Evolutionary conservation across 768 basidiomycete species (phyloP).

Genomic region (Agrocybe praecox): DNA sequence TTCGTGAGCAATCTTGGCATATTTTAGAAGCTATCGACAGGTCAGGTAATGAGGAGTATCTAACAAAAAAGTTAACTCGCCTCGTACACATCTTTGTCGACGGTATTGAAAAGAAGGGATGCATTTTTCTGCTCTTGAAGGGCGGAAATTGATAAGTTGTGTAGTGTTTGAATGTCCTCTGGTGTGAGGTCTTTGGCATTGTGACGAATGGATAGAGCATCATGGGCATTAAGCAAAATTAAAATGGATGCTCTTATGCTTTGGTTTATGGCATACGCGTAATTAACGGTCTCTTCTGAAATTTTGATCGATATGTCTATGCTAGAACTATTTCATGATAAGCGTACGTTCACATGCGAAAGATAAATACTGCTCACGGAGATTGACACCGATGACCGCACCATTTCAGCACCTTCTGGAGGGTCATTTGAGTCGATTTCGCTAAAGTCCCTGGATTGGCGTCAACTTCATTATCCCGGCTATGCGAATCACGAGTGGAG

Average conservation of each 20-base stretch:
- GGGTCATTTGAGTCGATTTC: background rate
- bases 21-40: background rate
- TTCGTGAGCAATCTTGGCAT: background rate
- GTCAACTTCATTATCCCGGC: background rate
- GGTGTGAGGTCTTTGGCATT: background rate
- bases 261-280: background rate
- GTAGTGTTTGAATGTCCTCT: background rate
- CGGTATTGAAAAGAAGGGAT: background rate
- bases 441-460: background rate
- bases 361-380: background rate
- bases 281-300: background rate
- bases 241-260: background rate
- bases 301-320: background rate
- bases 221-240: background rate
- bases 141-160: background rate
- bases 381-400: conserved; percentile 1
- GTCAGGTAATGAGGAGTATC: background rate
- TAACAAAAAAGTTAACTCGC: background rate
- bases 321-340: background rate
- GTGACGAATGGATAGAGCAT: background rate
- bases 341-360: background rate
- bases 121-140: background rate
- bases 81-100: background rate
- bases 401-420: conserved; percentile 6
- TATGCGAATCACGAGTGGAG: background rate